Conservation (phyloP, 179 eudicot species). For the Beta lomatogona region DNA sequence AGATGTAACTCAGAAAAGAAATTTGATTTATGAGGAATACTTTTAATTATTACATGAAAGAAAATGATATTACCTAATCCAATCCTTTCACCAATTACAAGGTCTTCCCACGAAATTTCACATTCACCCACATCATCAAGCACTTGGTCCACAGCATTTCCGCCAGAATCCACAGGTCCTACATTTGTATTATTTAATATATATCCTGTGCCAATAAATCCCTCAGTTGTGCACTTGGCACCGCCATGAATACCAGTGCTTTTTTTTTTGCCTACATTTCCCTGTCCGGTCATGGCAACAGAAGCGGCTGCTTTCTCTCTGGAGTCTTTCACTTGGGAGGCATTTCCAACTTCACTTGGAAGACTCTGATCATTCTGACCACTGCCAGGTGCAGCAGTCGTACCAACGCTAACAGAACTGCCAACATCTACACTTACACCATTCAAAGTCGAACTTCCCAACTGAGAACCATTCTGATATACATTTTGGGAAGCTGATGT, state of each 20-base stretch:
- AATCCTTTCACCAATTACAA: conserved; percentile 92
- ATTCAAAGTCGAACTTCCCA: conserved; percentile 29
- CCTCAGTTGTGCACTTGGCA: conserved; percentile 37
- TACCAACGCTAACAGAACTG: conserved; percentile 31
- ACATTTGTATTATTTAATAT: conserved; percentile 41
- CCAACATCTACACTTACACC: conserved; percentile 29
- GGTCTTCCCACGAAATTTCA: conserved; percentile 98
- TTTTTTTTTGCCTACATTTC: conserved; percentile 33
- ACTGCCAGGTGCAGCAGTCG: conserved; percentile 27
- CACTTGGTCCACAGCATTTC: conserved; percentile 53
- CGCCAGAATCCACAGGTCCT: conserved; percentile 37
- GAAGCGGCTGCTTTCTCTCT: conserved; percentile 31
- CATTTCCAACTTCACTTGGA: conserved; percentile 30
- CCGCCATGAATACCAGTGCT: conserved; percentile 32
- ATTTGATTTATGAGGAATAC: neutral
- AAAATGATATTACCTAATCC: conserved; percentile 70
- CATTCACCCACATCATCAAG: conserved; percentile 96
- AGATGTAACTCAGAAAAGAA: neutral
- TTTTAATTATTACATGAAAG: neutral
- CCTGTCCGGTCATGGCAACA: conserved; percentile 25
- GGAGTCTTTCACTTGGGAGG: conserved; percentile 27
- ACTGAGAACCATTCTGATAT: conserved; percentile 33
- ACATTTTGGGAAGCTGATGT: conserved; percentile 42
- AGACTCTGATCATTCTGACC: conserved; percentile 26
- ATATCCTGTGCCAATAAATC: conserved; percentile 42